A percentile compares a stretch with the other conserved stretches of the same genome.
phyloP scores from a whole-genome alignment of 192 early-diverging fungal species.

The Phycomyces blakesleeanus region DNA sequence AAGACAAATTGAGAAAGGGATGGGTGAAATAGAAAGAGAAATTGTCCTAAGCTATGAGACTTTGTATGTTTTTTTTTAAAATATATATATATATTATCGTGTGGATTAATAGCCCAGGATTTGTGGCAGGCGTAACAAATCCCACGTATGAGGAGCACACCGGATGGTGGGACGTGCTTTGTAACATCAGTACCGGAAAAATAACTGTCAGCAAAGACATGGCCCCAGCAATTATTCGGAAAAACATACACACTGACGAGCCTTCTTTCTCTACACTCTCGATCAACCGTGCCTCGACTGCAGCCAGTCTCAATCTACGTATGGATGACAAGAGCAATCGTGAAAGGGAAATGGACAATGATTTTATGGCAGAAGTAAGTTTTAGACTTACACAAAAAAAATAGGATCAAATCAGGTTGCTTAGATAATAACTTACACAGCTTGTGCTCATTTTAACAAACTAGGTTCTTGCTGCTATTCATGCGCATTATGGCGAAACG shows the following conservation, averaged over 20 bases:
- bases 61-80: slow-evolving; percentile 10
- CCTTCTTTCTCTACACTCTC: slow-evolving; percentile 6
- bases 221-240: slow-evolving; percentile 14
- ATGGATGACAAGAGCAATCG: slow-evolving; percentile 6
- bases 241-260: slow-evolving; percentile 16
- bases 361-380: slow-evolving; percentile 55
- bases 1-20: background rate
- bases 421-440: background rate
- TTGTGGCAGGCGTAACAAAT: slow-evolving; percentile 95
- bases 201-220: slow-evolving; percentile 87
- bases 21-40: too few species aligned
- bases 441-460: too few species aligned
- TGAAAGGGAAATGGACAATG: slow-evolving; percentile 41
- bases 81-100: too few species aligned
- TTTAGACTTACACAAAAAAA: too few species aligned
- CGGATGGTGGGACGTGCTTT: slow-evolving; percentile 95
- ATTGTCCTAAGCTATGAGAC: background rate
- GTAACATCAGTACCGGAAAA: slow-evolving; percentile 89
- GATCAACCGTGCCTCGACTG: background rate
- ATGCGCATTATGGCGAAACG: slow-evolving; percentile 82
- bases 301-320: background rate
- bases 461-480: slow-evolving; percentile 74
- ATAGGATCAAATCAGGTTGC: too few species aligned
- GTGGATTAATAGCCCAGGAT: slow-evolving; percentile 62
- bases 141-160: slow-evolving; percentile 92